Conservation (phyloP, 2,329 filamentous ascomycete genomes). For the Gyromitra esculenta region DNA sequence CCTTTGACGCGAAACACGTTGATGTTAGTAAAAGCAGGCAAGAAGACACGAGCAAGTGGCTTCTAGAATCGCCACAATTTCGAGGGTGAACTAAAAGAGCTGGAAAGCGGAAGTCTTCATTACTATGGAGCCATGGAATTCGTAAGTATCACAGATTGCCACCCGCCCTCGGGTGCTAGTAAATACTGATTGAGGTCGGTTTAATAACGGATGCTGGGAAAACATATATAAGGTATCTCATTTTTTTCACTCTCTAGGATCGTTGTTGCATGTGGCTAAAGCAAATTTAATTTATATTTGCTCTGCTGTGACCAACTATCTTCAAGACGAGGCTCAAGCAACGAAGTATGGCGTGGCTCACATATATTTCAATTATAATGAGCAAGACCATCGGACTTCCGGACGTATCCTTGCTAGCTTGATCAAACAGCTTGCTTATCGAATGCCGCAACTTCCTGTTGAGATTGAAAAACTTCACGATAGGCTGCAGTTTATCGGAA, state of each 20-base stretch:
- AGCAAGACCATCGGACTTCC: not conserved
- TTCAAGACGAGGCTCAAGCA: not conserved
- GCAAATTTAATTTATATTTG: not conserved
- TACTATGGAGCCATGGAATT: constrained; percentile 28
- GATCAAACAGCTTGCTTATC: constrained; percentile 19
- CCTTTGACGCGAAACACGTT: constrained; percentile 1
- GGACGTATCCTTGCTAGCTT: constrained; percentile 12
- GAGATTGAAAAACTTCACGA: constrained; percentile 13
- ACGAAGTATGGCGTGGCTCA: constrained; percentile 6
- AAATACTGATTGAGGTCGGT: not conserved
- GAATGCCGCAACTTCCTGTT: not conserved
- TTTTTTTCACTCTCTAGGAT: not conserved
- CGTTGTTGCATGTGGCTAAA: not conserved
- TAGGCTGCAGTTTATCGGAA: not conserved
- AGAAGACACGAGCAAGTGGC: constrained; percentile 6
- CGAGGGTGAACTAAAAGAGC: not conserved
- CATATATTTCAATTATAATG: constrained; percentile 27
- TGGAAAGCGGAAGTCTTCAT: not conserved
- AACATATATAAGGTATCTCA: constrained; percentile 19
- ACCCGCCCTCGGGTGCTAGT: not conserved
- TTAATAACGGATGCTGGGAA: constrained; percentile 12
- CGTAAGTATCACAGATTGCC: not conserved
- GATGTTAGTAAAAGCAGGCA: constrained; percentile 8
- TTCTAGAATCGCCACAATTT: constrained; percentile 1
- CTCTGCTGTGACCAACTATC: constrained; percentile 1